phyloP scores from a whole-genome alignment of 192 early-diverging fungal species.

The Lobulomyces angularis region DNA sequence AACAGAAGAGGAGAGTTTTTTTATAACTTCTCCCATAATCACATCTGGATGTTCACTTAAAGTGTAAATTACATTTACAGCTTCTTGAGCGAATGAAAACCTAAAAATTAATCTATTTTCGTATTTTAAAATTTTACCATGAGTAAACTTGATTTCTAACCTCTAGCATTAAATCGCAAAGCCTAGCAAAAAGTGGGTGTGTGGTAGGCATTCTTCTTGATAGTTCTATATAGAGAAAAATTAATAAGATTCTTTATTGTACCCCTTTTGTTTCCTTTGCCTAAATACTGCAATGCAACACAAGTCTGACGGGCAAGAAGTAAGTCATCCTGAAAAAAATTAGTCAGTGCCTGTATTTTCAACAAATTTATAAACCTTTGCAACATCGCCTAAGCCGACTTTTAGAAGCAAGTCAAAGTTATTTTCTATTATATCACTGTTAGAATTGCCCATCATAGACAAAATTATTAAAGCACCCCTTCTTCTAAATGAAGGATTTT shows the following conservation, averaged over 20 bases:
- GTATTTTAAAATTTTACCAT: slow-evolving; percentile 9
- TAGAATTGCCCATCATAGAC: slow-evolving; percentile 84
- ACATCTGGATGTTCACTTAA: slow-evolving; percentile 84
- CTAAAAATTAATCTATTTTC: slow-evolving; percentile 22
- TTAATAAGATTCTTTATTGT: slow-evolving; percentile 39
- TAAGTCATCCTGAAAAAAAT: slow-evolving; percentile 51
- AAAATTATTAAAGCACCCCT: slow-evolving; percentile 85
- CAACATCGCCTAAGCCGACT: slow-evolving; percentile 75
- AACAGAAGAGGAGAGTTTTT: slow-evolving; percentile 47
- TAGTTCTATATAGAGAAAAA: neutral
- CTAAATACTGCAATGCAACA: slow-evolving; percentile 80
- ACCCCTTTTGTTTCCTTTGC: slow-evolving; percentile 33
- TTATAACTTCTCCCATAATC: slow-evolving; percentile 66
- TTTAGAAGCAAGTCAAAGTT: slow-evolving; percentile 72
- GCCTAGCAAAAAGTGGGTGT: slow-evolving; percentile 42
- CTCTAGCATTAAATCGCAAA: slow-evolving; percentile 34
- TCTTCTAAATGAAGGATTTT: slow-evolving; percentile 57
- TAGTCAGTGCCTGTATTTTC: neutral
- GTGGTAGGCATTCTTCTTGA: slow-evolving; percentile 24
- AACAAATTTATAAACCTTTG: slow-evolving; percentile 38
- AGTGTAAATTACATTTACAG: slow-evolving; percentile 81
- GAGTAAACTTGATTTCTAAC: neutral
- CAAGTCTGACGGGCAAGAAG: slow-evolving; percentile 81
- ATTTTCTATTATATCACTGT: slow-evolving; percentile 65
- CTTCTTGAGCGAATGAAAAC: slow-evolving; percentile 90